These are phyloP conservation scores for Clarireedia homoeocarpa DNA, from an alignment of 2,329 filamentous ascomycete genomes.

Conservation along the genomic window DNA sequence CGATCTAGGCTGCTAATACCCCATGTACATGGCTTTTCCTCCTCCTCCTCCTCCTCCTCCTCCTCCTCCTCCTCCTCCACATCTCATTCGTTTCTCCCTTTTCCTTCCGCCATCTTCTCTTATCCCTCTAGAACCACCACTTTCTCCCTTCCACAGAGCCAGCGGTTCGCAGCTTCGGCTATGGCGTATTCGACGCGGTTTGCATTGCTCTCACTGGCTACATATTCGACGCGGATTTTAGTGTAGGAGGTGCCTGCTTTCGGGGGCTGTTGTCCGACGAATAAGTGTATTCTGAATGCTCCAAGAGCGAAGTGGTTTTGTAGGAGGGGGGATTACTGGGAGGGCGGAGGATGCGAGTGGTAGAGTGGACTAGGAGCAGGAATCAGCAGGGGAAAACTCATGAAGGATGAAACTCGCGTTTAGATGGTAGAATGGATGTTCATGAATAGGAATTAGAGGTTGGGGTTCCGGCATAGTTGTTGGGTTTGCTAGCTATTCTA, in stretches of 20 bases:
- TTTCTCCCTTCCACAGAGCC: neutral
- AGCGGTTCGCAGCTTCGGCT: neutral
- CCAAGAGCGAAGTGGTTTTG: too few species aligned
- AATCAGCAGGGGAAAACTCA: neutral
- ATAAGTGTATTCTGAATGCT: too few species aligned
- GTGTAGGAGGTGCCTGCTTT: too few species aligned
- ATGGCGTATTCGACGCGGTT: too few species aligned
- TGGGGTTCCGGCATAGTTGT: neutral
- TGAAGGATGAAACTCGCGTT: too few species aligned
- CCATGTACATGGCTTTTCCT: neutral
- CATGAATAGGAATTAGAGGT: neutral
- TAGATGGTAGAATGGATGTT: too few species aligned
- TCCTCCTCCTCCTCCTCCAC: neutral
- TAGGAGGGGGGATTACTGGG: neutral
- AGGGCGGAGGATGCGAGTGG: neutral
- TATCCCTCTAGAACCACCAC: neutral
- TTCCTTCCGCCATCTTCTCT: neutral
- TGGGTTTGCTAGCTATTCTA: too few species aligned
- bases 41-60: neutral
- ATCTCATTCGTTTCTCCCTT: neutral
- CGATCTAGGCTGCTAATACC: too few species aligned
- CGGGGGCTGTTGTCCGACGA: too few species aligned
- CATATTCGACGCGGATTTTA: too few species aligned
- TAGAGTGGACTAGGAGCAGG: neutral
- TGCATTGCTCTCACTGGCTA: too few species aligned